phyloP scores from a whole-genome alignment of 1,139 yeast genomes.

The Yamadazyma diddensiae region DNA sequence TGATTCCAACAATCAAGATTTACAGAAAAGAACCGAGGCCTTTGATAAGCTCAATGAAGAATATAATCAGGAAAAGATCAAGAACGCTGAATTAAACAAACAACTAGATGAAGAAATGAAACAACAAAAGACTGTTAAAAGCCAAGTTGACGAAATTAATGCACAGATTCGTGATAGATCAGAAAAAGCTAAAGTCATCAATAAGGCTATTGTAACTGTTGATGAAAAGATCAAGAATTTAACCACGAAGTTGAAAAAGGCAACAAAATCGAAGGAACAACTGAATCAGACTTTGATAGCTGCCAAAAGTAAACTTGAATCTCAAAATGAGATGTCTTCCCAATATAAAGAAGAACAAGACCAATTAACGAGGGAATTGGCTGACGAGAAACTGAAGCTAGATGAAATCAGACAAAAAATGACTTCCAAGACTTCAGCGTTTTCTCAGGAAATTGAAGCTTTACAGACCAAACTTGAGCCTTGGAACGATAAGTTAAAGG shows the following conservation, averaged over 20 bases:
- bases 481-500: constrained; percentile 70
- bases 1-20: constrained; percentile 34
- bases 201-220: constrained; percentile 55
- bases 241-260: constrained; percentile 57
- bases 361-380: constrained; percentile 44
- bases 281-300: constrained; percentile 38
- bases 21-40: constrained; percentile 36
- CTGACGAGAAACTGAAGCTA: constrained; percentile 52
- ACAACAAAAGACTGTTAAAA: constrained; percentile 33
- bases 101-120: constrained; percentile 29
- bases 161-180: constrained; percentile 32
- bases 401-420: constrained; percentile 64
- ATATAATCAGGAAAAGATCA: constrained; percentile 45
- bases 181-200: constrained; percentile 40
- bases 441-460: constrained; percentile 59
- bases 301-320: constrained; percentile 45
- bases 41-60: constrained; percentile 38
- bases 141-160: constrained; percentile 27
- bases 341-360: constrained; percentile 42
- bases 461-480: constrained; percentile 75
- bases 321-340: constrained; percentile 41
- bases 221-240: constrained; percentile 75
- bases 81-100: constrained; percentile 40
- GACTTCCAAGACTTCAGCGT: constrained; percentile 68
- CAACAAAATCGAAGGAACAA: constrained; percentile 45